Percentiles rank a stretch among this genome's conserved stretches.
Conservation (phyloP, 306 rosid genomes). For the Parietaria judaica region DNA sequence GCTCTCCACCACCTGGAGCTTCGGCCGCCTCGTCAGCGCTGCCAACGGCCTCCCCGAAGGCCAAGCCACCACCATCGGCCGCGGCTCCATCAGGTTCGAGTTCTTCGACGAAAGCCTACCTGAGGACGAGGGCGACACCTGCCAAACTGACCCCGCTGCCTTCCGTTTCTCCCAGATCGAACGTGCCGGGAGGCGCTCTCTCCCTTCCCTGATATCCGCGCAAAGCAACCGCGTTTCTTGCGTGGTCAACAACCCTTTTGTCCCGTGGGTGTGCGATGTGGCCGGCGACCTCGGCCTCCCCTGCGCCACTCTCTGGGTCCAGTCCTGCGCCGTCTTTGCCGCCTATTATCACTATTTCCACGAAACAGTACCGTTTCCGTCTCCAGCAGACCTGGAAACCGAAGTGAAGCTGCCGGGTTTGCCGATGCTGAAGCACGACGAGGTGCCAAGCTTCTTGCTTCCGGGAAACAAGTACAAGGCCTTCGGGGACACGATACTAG, state of each 20-base stretch:
- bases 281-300: constrained; percentile 32
- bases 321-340: constrained; percentile 42
- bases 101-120: constrained; percentile 34
- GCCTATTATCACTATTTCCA: constrained; percentile 20
- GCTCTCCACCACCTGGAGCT: constrained; percentile 24
- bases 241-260: constrained; percentile 42
- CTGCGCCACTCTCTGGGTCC: constrained; percentile 53
- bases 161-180: constrained; percentile 10
- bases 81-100: constrained; percentile 42
- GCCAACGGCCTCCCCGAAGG: constrained; percentile 7
- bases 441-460: constrained; percentile 28
- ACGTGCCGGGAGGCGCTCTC: neutral
- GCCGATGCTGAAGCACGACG: constrained; percentile 27
- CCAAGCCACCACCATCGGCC: constrained; percentile 12
- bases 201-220: neutral
- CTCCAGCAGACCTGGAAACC: constrained; percentile 12
- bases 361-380: constrained; percentile 18
- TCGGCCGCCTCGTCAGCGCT: constrained; percentile 5
- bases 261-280: constrained; percentile 44
- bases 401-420: constrained; percentile 21
- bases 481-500: constrained; percentile 12
- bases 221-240: constrained; percentile 10
- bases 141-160: neutral
- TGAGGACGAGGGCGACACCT: neutral
- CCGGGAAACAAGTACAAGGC: neutral